A percentile compares a stretch with the other conserved stretches of the same genome.
Conservation (phyloP, 805 yeast genomes). For the Yarrowia deformans region DNA sequence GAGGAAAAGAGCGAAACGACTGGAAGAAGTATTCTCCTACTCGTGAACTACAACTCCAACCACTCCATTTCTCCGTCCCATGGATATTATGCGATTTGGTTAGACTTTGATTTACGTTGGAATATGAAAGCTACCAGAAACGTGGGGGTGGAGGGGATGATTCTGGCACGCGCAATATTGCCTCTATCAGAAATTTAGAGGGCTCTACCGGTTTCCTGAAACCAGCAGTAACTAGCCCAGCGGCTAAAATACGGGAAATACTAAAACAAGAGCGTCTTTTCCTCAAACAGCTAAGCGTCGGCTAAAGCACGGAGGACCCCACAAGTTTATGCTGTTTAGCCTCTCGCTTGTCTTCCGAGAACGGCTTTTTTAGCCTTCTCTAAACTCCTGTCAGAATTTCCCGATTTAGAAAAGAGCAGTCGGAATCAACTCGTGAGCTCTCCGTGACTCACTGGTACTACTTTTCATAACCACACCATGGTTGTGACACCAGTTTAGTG, state of each 20-base stretch:
- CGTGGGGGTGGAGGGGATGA: not conserved
- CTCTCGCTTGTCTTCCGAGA: not conserved
- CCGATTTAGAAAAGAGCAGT: too few relatives aligned
- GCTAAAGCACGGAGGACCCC: not conserved
- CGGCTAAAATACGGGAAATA: not conserved
- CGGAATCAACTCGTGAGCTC: too few relatives aligned
- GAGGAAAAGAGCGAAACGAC: too few relatives aligned
- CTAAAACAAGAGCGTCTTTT: not conserved
- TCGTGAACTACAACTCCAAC: too few relatives aligned
- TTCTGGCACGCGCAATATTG: not conserved
- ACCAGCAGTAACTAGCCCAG: not conserved
- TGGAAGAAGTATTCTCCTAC: too few relatives aligned
- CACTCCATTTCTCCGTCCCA: too few relatives aligned
- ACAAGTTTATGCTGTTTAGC: not conserved
- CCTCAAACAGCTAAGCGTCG: not conserved
- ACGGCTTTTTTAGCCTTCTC: too few relatives aligned
- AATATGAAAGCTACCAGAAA: slow-evolving; percentile 1
- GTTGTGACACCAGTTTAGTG: too few relatives aligned
- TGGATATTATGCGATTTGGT: not conserved
- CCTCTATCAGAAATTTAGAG: not conserved
- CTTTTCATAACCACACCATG: too few relatives aligned
- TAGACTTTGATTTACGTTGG: slow-evolving; percentile 4
- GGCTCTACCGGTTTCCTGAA: not conserved
- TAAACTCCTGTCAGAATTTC: too few relatives aligned
- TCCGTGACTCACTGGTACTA: too few relatives aligned